Conservation (phyloP, 2,329 filamentous ascomycete species). For the Sclerotinia borealis region DNA sequence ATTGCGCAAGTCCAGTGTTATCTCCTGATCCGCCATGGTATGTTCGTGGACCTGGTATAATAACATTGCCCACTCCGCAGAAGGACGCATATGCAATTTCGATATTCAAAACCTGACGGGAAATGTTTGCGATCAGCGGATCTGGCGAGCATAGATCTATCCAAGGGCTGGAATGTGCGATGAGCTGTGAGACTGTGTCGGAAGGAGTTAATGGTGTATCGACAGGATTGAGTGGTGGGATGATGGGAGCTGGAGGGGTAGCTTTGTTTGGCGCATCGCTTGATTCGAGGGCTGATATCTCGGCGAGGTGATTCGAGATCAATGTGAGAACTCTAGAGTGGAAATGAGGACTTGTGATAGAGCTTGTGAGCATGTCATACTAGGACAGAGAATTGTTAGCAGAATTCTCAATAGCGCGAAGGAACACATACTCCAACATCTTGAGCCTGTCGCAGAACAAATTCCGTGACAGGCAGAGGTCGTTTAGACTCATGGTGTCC, state of each 20-base stretch:
- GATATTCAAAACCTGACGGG: constrained; percentile 80
- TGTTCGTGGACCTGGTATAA: constrained; percentile 71
- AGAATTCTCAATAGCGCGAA: neutral
- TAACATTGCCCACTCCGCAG: constrained; percentile 77
- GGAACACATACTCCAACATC: constrained; percentile 56
- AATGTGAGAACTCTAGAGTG: constrained; percentile 60
- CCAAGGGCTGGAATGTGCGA: constrained; percentile 83
- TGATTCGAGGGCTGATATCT: constrained; percentile 41
- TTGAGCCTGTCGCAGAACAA: constrained; percentile 61
- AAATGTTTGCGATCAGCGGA: constrained; percentile 77
- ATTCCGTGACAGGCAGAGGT: constrained; percentile 52
- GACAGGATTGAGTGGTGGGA: constrained; percentile 66
- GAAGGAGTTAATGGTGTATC: constrained; percentile 71
- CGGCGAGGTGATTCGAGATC: constrained; percentile 45
- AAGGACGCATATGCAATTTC: constrained; percentile 95
- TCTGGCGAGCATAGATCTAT: constrained; percentile 82
- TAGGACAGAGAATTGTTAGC: constrained; percentile 32
- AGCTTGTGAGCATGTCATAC: constrained; percentile 75
- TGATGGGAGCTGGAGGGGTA: constrained; percentile 49
- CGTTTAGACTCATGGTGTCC: constrained; percentile 68
- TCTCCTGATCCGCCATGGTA: constrained; percentile 46
- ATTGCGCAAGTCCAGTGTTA: constrained; percentile 59
- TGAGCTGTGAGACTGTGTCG: constrained; percentile 63
- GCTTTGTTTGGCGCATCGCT: constrained; percentile 36
- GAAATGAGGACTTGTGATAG: constrained; percentile 71